Evolutionary conservation across 2,329 filamentous ascomycete species (phyloP).

Genomic region (Exophiala lecanii-corni): DNA sequence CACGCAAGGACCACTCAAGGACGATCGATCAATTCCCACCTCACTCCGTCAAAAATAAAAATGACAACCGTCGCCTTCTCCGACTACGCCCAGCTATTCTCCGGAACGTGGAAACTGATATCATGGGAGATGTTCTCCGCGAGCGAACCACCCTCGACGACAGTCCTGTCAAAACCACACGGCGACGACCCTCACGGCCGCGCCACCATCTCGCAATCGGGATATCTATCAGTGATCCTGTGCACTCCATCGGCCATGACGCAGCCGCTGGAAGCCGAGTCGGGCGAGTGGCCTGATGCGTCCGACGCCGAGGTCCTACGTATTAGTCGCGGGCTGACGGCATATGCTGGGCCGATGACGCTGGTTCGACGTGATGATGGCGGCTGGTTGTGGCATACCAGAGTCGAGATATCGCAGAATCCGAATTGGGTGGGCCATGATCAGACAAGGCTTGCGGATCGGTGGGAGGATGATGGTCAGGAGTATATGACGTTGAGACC

Average conservation of each 20-base stretch:
- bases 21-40: too few relatives aligned
- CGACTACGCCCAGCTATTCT: constrained; percentile 4
- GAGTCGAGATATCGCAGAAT: constrained; percentile 16
- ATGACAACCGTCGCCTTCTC: constrained; percentile 2
- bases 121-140: constrained; percentile 8
- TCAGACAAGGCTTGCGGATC: constrained; percentile 10
- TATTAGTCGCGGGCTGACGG: constrained; percentile 8
- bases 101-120: constrained; percentile 9
- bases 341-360: constrained; percentile 14
- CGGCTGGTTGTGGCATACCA: constrained; percentile 16
- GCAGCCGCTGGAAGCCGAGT: not conserved
- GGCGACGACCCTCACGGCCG: constrained; percentile 17
- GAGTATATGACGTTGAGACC: constrained; percentile 14
- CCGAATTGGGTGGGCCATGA: constrained; percentile 17
- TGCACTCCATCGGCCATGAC: constrained; percentile 5
- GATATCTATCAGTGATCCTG: constrained; percentile 17
- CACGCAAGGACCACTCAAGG: too few relatives aligned
- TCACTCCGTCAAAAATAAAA: too few relatives aligned
- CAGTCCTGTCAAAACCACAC: constrained; percentile 12
- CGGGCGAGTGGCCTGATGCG: constrained; percentile 7
- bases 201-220: constrained; percentile 13
- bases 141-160: not conserved
- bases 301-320: constrained; percentile 15
- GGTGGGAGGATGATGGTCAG: constrained; percentile 4
- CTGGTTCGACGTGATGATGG: constrained; percentile 8